Percentiles rank a stretch among this genome's conserved stretches.
Conservation (phyloP, 345 rosid genomes). For the Linum tenue region DNA sequence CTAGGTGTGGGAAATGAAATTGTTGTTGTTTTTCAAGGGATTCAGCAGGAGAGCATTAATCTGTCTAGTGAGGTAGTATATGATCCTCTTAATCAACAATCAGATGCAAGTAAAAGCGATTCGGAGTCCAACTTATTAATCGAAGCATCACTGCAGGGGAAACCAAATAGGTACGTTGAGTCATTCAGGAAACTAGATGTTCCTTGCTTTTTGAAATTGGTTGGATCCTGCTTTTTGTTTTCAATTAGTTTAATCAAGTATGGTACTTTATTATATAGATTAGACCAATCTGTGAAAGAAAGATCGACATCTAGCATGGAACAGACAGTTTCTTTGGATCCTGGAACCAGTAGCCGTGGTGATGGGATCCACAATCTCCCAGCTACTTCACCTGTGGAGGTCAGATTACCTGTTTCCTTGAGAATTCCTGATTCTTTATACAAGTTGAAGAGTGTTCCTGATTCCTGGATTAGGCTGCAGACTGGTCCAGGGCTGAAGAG, state of each 20-base stretch:
- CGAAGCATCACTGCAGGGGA: constrained; percentile 47
- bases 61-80: constrained; percentile 14
- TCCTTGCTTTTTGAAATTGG: constrained; percentile 2
- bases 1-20: constrained; percentile 14
- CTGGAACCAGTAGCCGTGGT: constrained; percentile 18
- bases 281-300: constrained; percentile 37
- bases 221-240: background rate
- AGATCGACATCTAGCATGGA: constrained; percentile 21
- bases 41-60: constrained; percentile 35
- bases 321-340: constrained; percentile 17
- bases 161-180: constrained; percentile 50
- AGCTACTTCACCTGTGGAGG: constrained; percentile 44
- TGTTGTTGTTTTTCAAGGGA: constrained; percentile 38
- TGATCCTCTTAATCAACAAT: no score
- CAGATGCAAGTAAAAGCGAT: constrained; percentile 19
- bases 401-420: constrained; percentile 20
- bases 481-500: constrained; percentile 68
- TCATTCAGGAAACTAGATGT: constrained; percentile 7
- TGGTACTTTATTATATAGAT: constrained; percentile 38
- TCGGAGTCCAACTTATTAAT: constrained; percentile 18
- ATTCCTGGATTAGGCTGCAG: constrained; percentile 43
- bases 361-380: constrained; percentile 30
- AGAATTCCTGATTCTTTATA: constrained; percentile 5
- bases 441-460: constrained; percentile 7
- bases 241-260: constrained; percentile 13